A percentile compares a stretch with the other conserved stretches of the same genome.
Evolutionary conservation across 2,329 filamentous ascomycete species (phyloP).

Genomic region (Cercospora sp.): DNA sequence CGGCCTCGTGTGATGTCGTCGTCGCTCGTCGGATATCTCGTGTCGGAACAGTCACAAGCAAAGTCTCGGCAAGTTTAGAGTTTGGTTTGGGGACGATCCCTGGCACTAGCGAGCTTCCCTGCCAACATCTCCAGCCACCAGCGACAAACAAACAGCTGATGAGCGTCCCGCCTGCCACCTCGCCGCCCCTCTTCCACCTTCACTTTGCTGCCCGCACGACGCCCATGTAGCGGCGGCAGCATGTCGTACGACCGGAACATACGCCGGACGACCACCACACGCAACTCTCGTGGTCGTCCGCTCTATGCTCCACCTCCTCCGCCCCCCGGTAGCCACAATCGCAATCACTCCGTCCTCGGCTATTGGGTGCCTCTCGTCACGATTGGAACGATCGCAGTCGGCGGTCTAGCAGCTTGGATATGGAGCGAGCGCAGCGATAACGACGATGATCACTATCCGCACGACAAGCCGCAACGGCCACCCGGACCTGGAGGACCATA

Average conservation of each 20-base stretch:
- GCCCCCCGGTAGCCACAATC: slow-evolving; percentile 47
- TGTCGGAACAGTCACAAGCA: slow-evolving; percentile 6
- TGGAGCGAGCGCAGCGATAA: slow-evolving; percentile 84
- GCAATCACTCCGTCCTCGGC: slow-evolving; percentile 60
- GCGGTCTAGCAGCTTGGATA: slow-evolving; percentile 84
- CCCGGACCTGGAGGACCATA: slow-evolving; percentile 27
- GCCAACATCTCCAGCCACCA: slow-evolving; percentile 9
- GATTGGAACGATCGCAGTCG: slow-evolving; percentile 83
- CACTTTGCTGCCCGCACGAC: not conserved
- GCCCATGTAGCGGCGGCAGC: slow-evolving; percentile 10
- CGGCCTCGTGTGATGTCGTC: not conserved
- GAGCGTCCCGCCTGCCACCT: not conserved
- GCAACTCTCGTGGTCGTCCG: slow-evolving; percentile 52
- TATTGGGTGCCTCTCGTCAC: slow-evolving; percentile 89
- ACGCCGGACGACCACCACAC: slow-evolving; percentile 45
- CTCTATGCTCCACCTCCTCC: slow-evolving; percentile 34
- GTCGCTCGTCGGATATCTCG: not conserved
- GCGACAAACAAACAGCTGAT: slow-evolving; percentile 1
- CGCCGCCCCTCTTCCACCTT: slow-evolving; percentile 3
- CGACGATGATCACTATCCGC: slow-evolving; percentile 64
- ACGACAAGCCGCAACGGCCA: slow-evolving; percentile 37
- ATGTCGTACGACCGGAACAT: slow-evolving; percentile 57
- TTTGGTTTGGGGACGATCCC: not conserved
- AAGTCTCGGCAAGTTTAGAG: slow-evolving; percentile 4
- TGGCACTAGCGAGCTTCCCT: slow-evolving; percentile 3